Evolutionary conservation across 768 basidiomycete species (phyloP).

Genomic region (Suillus variegatus): DNA sequence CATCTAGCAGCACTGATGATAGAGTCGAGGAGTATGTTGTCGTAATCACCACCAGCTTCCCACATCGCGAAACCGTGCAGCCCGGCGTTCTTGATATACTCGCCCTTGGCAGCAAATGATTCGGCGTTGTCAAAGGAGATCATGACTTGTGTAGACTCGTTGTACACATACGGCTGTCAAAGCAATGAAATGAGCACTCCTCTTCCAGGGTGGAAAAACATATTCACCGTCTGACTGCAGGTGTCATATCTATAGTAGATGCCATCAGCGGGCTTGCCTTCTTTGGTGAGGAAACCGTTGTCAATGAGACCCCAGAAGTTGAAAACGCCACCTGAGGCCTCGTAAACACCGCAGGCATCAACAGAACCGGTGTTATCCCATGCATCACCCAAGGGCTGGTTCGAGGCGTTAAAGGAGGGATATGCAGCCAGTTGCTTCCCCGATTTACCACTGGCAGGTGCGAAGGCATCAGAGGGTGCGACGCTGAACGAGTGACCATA

Average conservation of each 20-base stretch:
- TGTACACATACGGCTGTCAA: constrained; percentile 66
- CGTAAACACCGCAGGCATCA: constrained; percentile 56
- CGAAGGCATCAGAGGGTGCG: constrained; percentile 38
- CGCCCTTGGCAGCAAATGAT: constrained; percentile 63
- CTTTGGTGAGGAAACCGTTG: constrained; percentile 48
- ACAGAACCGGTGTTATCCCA: constrained; percentile 51
- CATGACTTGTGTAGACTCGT: constrained; percentile 53
- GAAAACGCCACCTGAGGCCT: constrained; percentile 53
- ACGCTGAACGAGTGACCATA: constrained; percentile 78
- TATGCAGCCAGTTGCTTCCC: constrained; percentile 40
- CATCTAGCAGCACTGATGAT: constrained; percentile 31
- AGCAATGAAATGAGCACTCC: constrained; percentile 2
- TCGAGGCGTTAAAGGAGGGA: constrained; percentile 47
- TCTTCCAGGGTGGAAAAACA: neutral
- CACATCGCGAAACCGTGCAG: constrained; percentile 73
- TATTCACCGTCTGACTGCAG: constrained; percentile 73
- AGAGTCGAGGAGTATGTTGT: constrained; percentile 61
- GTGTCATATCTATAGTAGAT: constrained; percentile 58
- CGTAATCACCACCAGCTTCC: constrained; percentile 67
- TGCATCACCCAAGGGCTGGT: constrained; percentile 52
- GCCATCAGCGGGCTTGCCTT: constrained; percentile 35
- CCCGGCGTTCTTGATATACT: constrained; percentile 51
- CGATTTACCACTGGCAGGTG: constrained; percentile 23
- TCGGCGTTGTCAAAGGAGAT: constrained; percentile 64
- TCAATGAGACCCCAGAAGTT: constrained; percentile 62